A percentile compares a stretch with the other conserved stretches of the same genome.
Conservation (phyloP, 2,329 filamentous ascomycete genomes). For the Trichoderma gracile region DNA sequence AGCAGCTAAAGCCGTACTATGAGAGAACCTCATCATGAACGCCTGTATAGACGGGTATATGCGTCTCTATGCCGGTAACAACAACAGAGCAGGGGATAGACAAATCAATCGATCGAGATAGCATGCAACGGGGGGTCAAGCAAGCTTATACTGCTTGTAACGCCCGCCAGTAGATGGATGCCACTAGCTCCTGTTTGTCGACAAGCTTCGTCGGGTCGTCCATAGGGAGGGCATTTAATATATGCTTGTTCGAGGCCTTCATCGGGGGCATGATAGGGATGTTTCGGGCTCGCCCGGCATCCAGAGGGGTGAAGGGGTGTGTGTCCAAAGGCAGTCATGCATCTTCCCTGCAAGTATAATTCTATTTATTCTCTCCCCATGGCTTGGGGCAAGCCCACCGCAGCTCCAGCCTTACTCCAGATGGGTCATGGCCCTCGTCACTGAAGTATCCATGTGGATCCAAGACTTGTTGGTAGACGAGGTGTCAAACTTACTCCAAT, state of each 20-base stretch:
- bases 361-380: constrained; percentile 20
- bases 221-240: background rate
- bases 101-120: background rate
- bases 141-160: constrained; percentile 12
- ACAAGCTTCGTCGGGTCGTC: background rate
- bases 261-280: constrained; percentile 2
- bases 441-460: constrained; percentile 3
- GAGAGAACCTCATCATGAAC: constrained; percentile 25
- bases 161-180: background rate
- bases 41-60: background rate
- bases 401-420: constrained; percentile 14
- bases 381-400: background rate
- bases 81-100: too few relatives aligned
- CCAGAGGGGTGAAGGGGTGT: constrained; percentile 9
- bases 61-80: background rate
- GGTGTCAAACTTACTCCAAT: background rate
- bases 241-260: constrained; percentile 3
- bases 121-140: background rate
- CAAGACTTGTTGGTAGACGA: background rate
- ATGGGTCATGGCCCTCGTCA: constrained; percentile 9
- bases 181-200: background rate
- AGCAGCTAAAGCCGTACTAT: constrained; percentile 19
- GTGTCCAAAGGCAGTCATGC: constrained; percentile 2
- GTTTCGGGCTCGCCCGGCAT: constrained; percentile 3
- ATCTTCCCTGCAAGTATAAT: constrained; percentile 10